phyloP scores from a whole-genome alignment of 2,329 filamentous ascomycete species.

The Penicillium griseofulvum region DNA sequence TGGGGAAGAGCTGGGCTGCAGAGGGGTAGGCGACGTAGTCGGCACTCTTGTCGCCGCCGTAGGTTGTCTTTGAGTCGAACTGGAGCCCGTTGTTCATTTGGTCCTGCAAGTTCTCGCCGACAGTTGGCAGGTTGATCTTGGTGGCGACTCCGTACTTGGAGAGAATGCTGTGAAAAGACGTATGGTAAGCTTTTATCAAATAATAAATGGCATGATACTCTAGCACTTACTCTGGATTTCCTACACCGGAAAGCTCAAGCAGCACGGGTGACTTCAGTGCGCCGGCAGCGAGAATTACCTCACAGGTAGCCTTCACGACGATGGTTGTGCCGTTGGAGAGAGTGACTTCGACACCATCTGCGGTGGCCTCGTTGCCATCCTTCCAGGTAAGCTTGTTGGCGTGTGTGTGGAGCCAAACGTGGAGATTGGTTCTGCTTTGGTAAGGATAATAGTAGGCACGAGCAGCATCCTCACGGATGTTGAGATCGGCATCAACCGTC shows the following conservation, averaged over 20 bases:
- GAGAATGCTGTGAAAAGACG: slow-evolving; percentile 21
- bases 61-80: slow-evolving; percentile 10
- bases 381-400: slow-evolving; percentile 43
- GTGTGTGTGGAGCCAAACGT: slow-evolving; percentile 43
- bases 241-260: slow-evolving; percentile 61
- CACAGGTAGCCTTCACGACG: slow-evolving; percentile 39
- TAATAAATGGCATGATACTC: neutral
- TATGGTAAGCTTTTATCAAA: neutral
- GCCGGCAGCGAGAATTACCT: slow-evolving; percentile 62
- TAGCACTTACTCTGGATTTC: slow-evolving; percentile 34
- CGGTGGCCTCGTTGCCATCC: slow-evolving; percentile 12
- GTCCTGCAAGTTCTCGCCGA: slow-evolving; percentile 53
- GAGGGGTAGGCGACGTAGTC: slow-evolving; percentile 23
- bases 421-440: slow-evolving; percentile 41
- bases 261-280: slow-evolving; percentile 56
- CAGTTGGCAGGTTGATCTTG: slow-evolving; percentile 34
- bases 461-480: slow-evolving; percentile 48
- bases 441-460: slow-evolving; percentile 50
- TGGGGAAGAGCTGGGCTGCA: slow-evolving; percentile 23
- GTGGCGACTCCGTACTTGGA: slow-evolving; percentile 24
- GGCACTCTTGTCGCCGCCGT: slow-evolving; percentile 5
- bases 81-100: slow-evolving; percentile 32
- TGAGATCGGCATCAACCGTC: slow-evolving; percentile 40
- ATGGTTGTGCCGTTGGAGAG: slow-evolving; percentile 21
- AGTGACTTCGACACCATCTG: slow-evolving; percentile 31